Evolutionary conservation across 2,329 filamentous ascomycete species (phyloP).

Genomic region (Microdochium paspali): DNA sequence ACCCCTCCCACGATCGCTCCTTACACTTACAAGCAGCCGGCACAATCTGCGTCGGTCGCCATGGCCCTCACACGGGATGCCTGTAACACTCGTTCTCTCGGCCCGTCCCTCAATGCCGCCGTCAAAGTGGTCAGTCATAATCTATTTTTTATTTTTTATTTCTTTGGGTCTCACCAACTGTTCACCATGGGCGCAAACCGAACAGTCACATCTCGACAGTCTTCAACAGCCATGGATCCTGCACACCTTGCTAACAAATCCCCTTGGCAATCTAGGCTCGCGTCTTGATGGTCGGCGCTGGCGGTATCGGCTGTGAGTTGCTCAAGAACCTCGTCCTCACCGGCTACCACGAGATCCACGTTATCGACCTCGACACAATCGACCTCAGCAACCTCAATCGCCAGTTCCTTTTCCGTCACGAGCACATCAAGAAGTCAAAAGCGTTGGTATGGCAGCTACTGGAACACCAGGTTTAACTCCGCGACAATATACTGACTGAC

Average conservation of each 20-base stretch:
- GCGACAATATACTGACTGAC: slow-evolving; percentile 10
- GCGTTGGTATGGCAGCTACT: slow-evolving; percentile 56
- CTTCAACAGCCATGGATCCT: slow-evolving; percentile 5
- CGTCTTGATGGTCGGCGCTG: slow-evolving; percentile 89
- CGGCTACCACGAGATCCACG: slow-evolving; percentile 86
- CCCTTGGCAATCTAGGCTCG: slow-evolving; percentile 49
- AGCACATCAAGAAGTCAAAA: slow-evolving; percentile 97
- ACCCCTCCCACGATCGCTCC: too few species aligned
- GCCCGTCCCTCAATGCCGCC: slow-evolving; percentile 26
- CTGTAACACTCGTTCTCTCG: slow-evolving; percentile 36
- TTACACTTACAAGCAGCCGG: not conserved
- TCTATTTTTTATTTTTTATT: too few species aligned
- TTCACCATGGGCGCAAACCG: not conserved
- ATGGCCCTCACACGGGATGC: slow-evolving; percentile 31
- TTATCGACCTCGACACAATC: slow-evolving; percentile 96
- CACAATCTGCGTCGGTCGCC: not conserved
- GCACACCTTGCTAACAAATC: too few species aligned
- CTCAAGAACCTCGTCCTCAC: slow-evolving; percentile 91
- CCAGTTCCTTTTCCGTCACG: slow-evolving; percentile 91
- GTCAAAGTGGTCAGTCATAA: slow-evolving; percentile 30
- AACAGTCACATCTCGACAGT: too few species aligned
- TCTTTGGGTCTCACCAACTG: not conserved
- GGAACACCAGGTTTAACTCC: slow-evolving; percentile 6
- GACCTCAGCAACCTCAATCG: slow-evolving; percentile 96
- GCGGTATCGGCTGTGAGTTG: slow-evolving; percentile 94